Conservation (phyloP, 208 protist species). For the Leishmania turanica region DNA sequence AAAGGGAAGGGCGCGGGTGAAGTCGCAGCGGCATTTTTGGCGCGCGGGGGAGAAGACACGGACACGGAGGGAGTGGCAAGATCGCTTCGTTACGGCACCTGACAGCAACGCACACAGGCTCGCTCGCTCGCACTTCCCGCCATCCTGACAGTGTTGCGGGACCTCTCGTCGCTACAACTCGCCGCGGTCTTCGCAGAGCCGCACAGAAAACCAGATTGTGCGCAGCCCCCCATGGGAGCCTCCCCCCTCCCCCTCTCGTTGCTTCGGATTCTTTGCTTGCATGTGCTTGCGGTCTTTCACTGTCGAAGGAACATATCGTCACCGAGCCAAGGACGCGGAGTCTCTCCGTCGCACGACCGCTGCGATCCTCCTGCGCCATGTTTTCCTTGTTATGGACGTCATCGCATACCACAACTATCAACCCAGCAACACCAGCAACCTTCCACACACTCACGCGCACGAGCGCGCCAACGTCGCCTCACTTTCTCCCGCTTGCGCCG, state of each 20-base stretch:
- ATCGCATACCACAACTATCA: neutral
- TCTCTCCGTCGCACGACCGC: neutral
- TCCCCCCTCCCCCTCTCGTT: neutral
- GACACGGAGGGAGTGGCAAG: neutral
- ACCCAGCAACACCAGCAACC: neutral
- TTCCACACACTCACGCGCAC: neutral
- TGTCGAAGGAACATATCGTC: neutral
- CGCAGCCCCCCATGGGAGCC: neutral
- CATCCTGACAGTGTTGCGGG: too few species aligned
- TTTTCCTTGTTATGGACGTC: neutral
- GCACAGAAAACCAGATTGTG: too few species aligned
- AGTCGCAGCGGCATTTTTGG: neutral
- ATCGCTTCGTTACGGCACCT: neutral
- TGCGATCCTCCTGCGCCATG: neutral
- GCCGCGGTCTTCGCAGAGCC: neutral
- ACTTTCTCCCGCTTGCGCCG: neutral
- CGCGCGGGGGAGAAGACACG: neutral
- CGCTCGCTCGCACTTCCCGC: neutral
- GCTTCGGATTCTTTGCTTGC: neutral
- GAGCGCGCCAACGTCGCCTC: neutral
- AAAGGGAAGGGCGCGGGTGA: neutral
- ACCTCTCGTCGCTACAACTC: neutral
- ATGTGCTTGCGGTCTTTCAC: neutral
- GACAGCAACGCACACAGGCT: neutral
- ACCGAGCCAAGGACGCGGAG: neutral